Conservation (phyloP, 805 yeast species). For the Starmerella roubikii region DNA sequence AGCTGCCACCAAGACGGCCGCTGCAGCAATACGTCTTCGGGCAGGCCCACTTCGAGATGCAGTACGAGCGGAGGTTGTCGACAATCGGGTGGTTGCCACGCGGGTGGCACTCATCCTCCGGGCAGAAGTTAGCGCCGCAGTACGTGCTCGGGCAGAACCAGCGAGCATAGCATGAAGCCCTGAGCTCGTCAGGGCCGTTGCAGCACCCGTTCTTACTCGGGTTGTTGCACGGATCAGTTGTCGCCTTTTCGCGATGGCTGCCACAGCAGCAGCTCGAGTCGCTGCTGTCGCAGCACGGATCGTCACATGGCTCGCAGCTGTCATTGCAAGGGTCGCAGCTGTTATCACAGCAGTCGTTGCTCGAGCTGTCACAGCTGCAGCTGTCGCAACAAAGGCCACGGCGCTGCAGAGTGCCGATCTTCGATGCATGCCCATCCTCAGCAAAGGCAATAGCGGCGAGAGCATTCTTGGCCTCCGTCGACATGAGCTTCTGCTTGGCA, state of each 20-base stretch:
- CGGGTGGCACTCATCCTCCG: constrained; percentile 7
- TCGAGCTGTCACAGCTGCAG: constrained; percentile 5
- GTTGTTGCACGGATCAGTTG: neutral
- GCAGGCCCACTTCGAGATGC: constrained; percentile 12
- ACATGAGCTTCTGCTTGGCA: constrained; percentile 5
- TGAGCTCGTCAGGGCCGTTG: constrained; percentile 6
- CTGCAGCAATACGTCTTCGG: constrained; percentile 13
- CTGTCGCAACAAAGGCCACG: constrained; percentile 6
- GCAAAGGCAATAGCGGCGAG: neutral
- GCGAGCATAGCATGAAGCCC: constrained; percentile 10
- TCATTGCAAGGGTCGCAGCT: constrained; percentile 4
- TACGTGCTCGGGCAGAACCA: constrained; percentile 15
- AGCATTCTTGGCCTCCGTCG: constrained; percentile 2
- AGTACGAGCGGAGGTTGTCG: constrained; percentile 9
- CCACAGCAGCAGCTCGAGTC: constrained; percentile 3
- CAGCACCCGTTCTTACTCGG: neutral
- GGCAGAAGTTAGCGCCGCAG: constrained; percentile 5
- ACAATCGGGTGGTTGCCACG: constrained; percentile 10
- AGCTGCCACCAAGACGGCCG: constrained; percentile 7
- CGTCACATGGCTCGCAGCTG: constrained; percentile 4
- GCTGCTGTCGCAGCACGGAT: constrained; percentile 1
- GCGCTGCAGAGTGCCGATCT: neutral
- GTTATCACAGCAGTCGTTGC: constrained; percentile 4
- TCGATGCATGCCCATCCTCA: neutral
- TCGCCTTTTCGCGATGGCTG: too few relatives aligned